Percentiles rank a stretch among this genome's conserved stretches.
These are phyloP conservation scores for Pyricularia grisea DNA, from an alignment of 2,329 filamentous ascomycete genomes.

Conservation along the genomic window DNA sequence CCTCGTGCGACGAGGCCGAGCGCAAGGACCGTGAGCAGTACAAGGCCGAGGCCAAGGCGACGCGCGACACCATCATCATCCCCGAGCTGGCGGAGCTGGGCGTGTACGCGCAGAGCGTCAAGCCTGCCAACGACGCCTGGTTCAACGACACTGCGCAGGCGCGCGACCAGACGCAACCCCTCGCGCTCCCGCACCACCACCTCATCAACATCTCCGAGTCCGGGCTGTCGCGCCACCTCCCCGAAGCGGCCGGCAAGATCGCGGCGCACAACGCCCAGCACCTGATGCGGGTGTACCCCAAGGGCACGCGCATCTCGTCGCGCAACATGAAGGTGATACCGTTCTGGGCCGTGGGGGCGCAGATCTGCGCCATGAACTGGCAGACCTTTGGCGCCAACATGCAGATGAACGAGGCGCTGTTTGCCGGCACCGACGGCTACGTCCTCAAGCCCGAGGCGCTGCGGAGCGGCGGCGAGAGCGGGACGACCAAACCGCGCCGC, in stretches of 20 bases:
- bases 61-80: slow-evolving; percentile 40
- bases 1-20: slow-evolving; percentile 23
- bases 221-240: slow-evolving; percentile 44
- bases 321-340: slow-evolving; percentile 52
- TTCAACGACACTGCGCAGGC: slow-evolving; percentile 29
- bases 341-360: slow-evolving; percentile 59
- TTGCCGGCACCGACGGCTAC: slow-evolving; percentile 55
- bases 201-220: slow-evolving; percentile 62
- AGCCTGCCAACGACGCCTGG: slow-evolving; percentile 58
- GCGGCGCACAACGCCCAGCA: slow-evolving; percentile 52
- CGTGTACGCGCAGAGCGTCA: slow-evolving; percentile 62
- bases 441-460: slow-evolving; percentile 55
- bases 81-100: slow-evolving; percentile 57
- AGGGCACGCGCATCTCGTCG: slow-evolving; percentile 59
- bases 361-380: slow-evolving; percentile 63
- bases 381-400: slow-evolving; percentile 57
- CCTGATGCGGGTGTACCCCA: slow-evolving; percentile 63
- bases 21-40: slow-evolving; percentile 38
- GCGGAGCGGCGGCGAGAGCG: slow-evolving; percentile 40
- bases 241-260: slow-evolving; percentile 33
- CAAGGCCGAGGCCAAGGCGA: slow-evolving; percentile 39
- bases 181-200: slow-evolving; percentile 53
- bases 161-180: slow-evolving; percentile 22
- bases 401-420: slow-evolving; percentile 61
- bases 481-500: slow-evolving; percentile 24